These are phyloP conservation scores for Toxoplasma gondii DNA, from an alignment of 169 alveolate species.

Conservation along the genomic window DNA sequence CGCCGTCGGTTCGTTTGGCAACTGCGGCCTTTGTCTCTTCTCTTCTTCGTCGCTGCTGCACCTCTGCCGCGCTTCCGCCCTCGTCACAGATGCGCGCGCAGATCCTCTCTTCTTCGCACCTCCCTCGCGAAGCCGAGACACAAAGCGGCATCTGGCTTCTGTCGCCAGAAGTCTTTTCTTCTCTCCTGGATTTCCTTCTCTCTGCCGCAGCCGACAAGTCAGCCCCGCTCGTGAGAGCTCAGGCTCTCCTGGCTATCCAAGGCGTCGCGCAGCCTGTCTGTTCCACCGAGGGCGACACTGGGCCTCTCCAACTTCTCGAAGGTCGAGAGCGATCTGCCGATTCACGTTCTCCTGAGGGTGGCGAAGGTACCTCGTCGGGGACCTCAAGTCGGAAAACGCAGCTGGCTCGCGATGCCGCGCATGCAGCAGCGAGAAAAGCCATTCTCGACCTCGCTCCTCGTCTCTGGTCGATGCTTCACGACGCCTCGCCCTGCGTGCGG, in stretches of 20 bases:
- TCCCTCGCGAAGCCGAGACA: neutral
- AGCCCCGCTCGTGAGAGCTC: constrained; percentile 10
- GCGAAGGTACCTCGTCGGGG: neutral
- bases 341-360: too few species aligned
- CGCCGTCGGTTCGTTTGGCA: constrained; percentile 46
- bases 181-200: constrained; percentile 4
- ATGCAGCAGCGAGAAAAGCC: neutral
- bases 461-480: neutral
- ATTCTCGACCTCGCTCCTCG: neutral
- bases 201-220: constrained; percentile 31
- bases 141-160: constrained; percentile 1
- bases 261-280: neutral
- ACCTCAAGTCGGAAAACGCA: neutral
- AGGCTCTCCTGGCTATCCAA: neutral
- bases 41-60: constrained; percentile 50
- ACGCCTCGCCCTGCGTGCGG: neutral
- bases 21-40: constrained; percentile 14
- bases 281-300: neutral
- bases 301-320: neutral
- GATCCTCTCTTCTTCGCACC: neutral
- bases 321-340: too few species aligned
- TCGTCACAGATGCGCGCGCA: neutral
- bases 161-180: constrained; percentile 8
- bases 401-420: neutral
- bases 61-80: neutral